These are phyloP conservation scores for Leccinum truebloodii DNA, from an alignment of 768 basidiomycete species.

Conservation along the genomic window DNA sequence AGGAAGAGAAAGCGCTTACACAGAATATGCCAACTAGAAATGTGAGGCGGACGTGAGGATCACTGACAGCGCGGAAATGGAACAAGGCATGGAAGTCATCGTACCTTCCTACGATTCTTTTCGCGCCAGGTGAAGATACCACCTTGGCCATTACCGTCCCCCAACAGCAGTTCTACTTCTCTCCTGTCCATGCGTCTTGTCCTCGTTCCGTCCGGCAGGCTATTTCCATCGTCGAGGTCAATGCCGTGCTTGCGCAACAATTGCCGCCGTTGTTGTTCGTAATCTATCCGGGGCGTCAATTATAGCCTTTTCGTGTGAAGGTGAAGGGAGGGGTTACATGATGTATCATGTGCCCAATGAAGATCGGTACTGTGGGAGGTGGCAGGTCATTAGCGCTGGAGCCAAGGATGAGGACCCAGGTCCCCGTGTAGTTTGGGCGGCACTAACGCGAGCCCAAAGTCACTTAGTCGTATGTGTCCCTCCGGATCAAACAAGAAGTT, in stretches of 20 bases:
- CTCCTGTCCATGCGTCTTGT: slow-evolving; percentile 79
- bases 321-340: slow-evolving; percentile 51
- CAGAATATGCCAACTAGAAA: slow-evolving; percentile 78
- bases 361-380: slow-evolving; percentile 68
- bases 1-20: slow-evolving; percentile 53
- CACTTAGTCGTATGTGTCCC: slow-evolving; percentile 92
- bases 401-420: slow-evolving; percentile 16
- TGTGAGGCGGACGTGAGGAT: slow-evolving; percentile 26
- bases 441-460: slow-evolving; percentile 93
- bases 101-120: slow-evolving; percentile 86
- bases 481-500: slow-evolving; percentile 95
- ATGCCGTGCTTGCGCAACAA: slow-evolving; percentile 92
- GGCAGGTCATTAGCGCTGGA: slow-evolving; percentile 20
- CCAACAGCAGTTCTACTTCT: slow-evolving; percentile 84
- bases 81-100: slow-evolving; percentile 33
- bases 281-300: slow-evolving; percentile 55
- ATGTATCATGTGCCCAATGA: slow-evolving; percentile 97
- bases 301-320: slow-evolving; percentile 2
- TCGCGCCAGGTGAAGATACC: slow-evolving; percentile 96
- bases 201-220: slow-evolving; percentile 64
- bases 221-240: slow-evolving; percentile 82
- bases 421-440: slow-evolving; percentile 27
- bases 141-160: slow-evolving; percentile 74
- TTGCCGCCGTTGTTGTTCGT: slow-evolving; percentile 89
- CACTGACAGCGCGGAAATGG: slow-evolving; percentile 27